Base-by-base conservation (phyloP, 2,329 filamentous ascomycete species). In the Cucurbitaria berberidis region DNA sequence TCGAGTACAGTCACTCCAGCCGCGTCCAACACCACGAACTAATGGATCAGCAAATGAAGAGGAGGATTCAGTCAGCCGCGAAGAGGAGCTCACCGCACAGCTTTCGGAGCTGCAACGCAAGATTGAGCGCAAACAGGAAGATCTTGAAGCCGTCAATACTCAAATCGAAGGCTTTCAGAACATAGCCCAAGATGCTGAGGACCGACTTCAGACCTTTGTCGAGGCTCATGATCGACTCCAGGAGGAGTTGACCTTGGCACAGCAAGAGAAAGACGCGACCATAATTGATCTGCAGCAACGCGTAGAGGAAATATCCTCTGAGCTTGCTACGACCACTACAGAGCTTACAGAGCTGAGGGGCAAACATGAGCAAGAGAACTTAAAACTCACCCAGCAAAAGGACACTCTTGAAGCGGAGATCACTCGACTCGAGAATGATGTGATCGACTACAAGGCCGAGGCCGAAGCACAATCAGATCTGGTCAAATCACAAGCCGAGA, bases 401-500 rank as follows among this genome's bases (percentile, higher is more conserved):
- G 80, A 85, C 5, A 84, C 85, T 16, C 81, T 95, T 5, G 89
- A 96, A 65, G 82, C 88, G 9, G 91, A 98, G 67, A 86, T 97
- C 47, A 81, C 84, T 19, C 86, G 91, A 29, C 80, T 98, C 24
- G 95, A 90, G 72, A 91, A 96, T 42, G 89, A 96, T 62, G 89
- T 89, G 52, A 89, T 92, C 61, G 86, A 89, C 47, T 88, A 93
- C 72, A 82, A 86, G 55, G 89, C 91, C 55, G 88, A 92, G 44
- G 87, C 91, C 27, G 87, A 90, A 61, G 91, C 89, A 70, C 90
- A 96, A 70, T 91, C 96, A 70, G 89, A 96, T 66, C 93, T 98
- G 66, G 85, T 98, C 36, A 93, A 95, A 57, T 88, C 91, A 0
- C 95, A 99, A 74, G 93, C 93, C 24, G 90, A 96, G 39, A 98